These are phyloP conservation scores for Lichtheimia ramosa DNA, from an alignment of 371 early-diverging fungal species.

Conservation along the genomic window DNA sequence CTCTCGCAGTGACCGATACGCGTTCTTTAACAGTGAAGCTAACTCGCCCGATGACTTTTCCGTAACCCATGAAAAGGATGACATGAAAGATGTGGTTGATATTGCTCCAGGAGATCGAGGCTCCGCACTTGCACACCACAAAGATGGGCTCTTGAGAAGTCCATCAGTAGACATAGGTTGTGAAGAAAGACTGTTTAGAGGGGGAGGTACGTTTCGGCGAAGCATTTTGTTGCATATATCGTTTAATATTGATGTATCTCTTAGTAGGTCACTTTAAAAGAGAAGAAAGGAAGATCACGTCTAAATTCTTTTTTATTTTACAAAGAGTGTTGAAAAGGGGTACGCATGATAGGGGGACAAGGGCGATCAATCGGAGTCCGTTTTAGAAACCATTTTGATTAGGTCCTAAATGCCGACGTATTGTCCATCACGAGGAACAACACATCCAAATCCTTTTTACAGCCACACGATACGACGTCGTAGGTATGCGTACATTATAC, in stretches of 20 bases:
- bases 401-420: too few relatives aligned
- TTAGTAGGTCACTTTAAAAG: neutral
- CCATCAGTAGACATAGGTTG: neutral
- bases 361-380: too few relatives aligned
- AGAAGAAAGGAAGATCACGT: neutral
- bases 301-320: too few relatives aligned
- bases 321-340: too few relatives aligned
- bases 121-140: neutral
- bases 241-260: neutral
- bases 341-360: too few relatives aligned
- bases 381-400: too few relatives aligned
- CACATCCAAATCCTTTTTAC: too few relatives aligned
- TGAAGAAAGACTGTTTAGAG: conserved; percentile 1
- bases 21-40: conserved; percentile 33
- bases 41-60: conserved; percentile 44
- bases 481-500: too few relatives aligned
- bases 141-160: neutral
- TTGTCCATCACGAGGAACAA: too few relatives aligned
- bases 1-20: conserved; percentile 34
- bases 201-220: conserved; percentile 8
- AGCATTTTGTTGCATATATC: conserved; percentile 6
- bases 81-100: conserved; percentile 33
- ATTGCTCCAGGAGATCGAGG: conserved; percentile 26
- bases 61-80: conserved; percentile 42
- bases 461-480: too few relatives aligned